A percentile compares a stretch with the other conserved stretches of the same genome.
phyloP scores from a whole-genome alignment of 208 protist species.

The Wallacemonas sp. region DNA sequence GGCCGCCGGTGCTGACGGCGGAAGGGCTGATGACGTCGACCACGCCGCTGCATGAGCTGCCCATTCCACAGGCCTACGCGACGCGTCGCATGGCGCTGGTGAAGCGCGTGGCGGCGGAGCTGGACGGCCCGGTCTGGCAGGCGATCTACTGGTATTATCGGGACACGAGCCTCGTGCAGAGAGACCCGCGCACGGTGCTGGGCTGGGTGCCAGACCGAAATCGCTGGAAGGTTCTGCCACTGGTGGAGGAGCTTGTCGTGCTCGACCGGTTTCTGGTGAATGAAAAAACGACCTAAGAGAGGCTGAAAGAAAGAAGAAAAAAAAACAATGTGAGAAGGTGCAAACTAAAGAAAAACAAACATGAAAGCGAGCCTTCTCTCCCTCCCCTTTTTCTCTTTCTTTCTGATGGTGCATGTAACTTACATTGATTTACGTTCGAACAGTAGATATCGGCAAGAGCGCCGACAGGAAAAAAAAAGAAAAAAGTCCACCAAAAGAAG shows the following conservation, averaged over 20 bases:
- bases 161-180: slow-evolving; percentile 44
- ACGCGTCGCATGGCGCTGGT: slow-evolving; percentile 40
- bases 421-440: too few relatives aligned
- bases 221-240: slow-evolving; percentile 66
- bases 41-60: background rate
- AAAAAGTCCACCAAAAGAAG: too few relatives aligned
- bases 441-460: too few relatives aligned
- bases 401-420: too few relatives aligned
- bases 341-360: too few relatives aligned
- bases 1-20: background rate
- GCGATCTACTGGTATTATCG: slow-evolving; percentile 78
- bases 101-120: slow-evolving; percentile 22
- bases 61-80: slow-evolving; percentile 26
- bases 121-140: slow-evolving; percentile 35
- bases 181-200: slow-evolving; percentile 55
- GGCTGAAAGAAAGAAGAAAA: background rate
- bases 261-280: slow-evolving; percentile 63
- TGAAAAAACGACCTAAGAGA: background rate
- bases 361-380: background rate
- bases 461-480: too few relatives aligned
- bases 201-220: slow-evolving; percentile 63
- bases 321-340: background rate
- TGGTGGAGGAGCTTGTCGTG: slow-evolving; percentile 75
- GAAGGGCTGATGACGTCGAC: background rate
- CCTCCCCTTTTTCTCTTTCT: slow-evolving; percentile 20